A percentile compares a stretch with the other conserved stretches of the same genome.
Conservation (phyloP, 148 eudicot species). For the Rhododendron ovatum region DNA sequence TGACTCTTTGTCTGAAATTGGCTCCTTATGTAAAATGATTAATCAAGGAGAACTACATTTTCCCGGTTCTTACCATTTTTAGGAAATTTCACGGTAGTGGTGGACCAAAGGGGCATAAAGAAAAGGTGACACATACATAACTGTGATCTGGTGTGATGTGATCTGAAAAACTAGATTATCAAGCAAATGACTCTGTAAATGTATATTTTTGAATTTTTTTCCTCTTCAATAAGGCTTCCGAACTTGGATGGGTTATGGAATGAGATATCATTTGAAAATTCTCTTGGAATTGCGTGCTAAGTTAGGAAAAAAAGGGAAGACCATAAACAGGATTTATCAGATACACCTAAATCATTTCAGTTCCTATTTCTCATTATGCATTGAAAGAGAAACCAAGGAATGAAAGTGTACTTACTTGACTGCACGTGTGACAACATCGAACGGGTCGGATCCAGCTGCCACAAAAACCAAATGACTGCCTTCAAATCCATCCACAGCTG, state of each 20-base stretch:
- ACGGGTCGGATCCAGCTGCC: slow-evolving; percentile 81
- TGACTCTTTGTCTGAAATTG: background rate
- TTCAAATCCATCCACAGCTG: slow-evolving; percentile 67
- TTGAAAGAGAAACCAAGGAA: background rate
- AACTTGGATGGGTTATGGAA: background rate
- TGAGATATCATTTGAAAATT: background rate
- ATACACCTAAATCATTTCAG: background rate
- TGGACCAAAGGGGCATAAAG: background rate
- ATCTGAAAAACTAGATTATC: background rate
- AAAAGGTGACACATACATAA: background rate
- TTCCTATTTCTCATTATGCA: background rate
- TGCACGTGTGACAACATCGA: slow-evolving; percentile 63
- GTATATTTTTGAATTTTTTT: background rate
- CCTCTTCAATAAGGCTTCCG: background rate
- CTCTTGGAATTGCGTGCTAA: background rate
- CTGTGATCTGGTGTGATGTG: background rate
- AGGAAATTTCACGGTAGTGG: background rate
- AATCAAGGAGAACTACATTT: background rate
- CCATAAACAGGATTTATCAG: background rate
- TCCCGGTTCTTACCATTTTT: no score
- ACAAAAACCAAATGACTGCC: slow-evolving; percentile 75
- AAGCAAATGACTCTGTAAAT: background rate
- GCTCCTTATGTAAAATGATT: background rate
- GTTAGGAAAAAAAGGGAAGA: background rate
- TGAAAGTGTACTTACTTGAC: slow-evolving; percentile 56